Evolutionary conservation across 192 early-diverging fungal species (phyloP).

Genomic region (Podila epigama): DNA sequence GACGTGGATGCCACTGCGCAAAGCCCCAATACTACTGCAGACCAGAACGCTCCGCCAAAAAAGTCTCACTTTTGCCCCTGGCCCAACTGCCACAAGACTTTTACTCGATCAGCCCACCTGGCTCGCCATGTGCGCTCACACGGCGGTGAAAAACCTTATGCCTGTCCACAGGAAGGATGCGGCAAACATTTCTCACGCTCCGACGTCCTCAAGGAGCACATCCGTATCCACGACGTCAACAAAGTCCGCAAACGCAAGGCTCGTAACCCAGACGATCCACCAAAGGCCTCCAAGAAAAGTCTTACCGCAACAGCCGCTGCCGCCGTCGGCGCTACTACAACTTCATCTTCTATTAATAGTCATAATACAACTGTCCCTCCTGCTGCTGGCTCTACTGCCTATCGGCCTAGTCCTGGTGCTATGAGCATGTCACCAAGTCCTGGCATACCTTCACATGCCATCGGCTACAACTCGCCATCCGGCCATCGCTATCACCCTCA

Average conservation of each 20-base stretch:
- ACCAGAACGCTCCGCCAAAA: slow-evolving; percentile 5
- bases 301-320: too few species aligned
- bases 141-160: slow-evolving; percentile 79
- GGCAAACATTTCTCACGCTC: slow-evolving; percentile 76
- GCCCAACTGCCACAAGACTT: slow-evolving; percentile 45
- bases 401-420: slow-evolving; percentile 10
- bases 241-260: slow-evolving; percentile 49
- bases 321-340: background rate
- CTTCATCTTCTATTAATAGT: slow-evolving; percentile 10
- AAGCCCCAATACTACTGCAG: background rate
- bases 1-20: background rate
- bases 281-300: slow-evolving; percentile 6
- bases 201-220: slow-evolving; percentile 80
- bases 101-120: slow-evolving; percentile 62
- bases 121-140: slow-evolving; percentile 84
- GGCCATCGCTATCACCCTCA: background rate
- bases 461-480: background rate
- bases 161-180: slow-evolving; percentile 65
- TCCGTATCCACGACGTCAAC: slow-evolving; percentile 83
- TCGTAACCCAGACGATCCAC: slow-evolving; percentile 9
- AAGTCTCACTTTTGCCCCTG: slow-evolving; percentile 40
- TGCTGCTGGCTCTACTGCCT: too few species aligned
- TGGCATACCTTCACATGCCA: background rate
- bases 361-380: slow-evolving; percentile 19
- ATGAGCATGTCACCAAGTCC: slow-evolving; percentile 1